These are phyloP conservation scores for Globisporangium radiosum DNA, from an alignment of 352 stramenopile species.

Conservation along the genomic window DNA sequence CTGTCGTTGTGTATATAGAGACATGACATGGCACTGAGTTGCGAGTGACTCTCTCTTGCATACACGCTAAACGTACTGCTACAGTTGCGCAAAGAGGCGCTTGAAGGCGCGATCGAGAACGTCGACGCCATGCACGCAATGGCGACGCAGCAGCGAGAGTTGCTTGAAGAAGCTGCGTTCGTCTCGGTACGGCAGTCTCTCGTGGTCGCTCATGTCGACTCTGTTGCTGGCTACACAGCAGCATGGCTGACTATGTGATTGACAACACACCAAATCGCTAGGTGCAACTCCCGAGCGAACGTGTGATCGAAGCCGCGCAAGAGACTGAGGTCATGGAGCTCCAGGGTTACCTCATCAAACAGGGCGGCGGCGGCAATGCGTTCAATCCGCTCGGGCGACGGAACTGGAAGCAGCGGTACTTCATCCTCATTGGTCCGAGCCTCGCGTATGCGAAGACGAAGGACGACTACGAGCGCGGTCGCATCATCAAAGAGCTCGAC, in stretches of 20 bases:
- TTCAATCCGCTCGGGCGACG: constrained; percentile 74
- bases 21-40: neutral
- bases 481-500: constrained; percentile 82
- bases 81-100: constrained; percentile 64
- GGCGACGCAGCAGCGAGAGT: constrained; percentile 55
- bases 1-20: neutral
- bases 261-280: neutral
- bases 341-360: constrained; percentile 85
- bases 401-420: constrained; percentile 88
- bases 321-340: constrained; percentile 54
- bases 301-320: constrained; percentile 73
- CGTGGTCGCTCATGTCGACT: constrained; percentile 4
- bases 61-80: neutral
- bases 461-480: constrained; percentile 82
- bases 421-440: constrained; percentile 64
- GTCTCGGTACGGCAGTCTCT: constrained; percentile 34
- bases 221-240: neutral
- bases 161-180: constrained; percentile 75
- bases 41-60: neutral
- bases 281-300: constrained; percentile 71
- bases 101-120: constrained; percentile 61
- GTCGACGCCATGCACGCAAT: constrained; percentile 60
- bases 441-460: constrained; percentile 83
- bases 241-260: neutral
- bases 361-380: constrained; percentile 68